Conservation (phyloP, 495 filamentous ascomycete species). For the Pseudoneurospora amorphoporcata region DNA sequence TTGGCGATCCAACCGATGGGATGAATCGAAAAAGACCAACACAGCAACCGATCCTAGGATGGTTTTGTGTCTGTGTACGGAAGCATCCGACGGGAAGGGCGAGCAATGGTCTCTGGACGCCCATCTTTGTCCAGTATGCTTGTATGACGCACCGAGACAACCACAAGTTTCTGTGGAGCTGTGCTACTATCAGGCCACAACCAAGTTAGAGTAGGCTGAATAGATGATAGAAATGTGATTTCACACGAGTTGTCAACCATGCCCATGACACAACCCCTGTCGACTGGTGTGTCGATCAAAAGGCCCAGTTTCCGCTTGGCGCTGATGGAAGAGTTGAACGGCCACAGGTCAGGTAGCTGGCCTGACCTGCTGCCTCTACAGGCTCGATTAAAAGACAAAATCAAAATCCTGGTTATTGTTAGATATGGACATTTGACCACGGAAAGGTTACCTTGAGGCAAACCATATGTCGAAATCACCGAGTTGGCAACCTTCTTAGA, state of each 20-base stretch:
- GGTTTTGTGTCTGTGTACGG: neutral
- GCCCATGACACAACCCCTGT: neutral
- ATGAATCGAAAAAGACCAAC: neutral
- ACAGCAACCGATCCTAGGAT: neutral
- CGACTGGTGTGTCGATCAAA: neutral
- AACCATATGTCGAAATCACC: neutral
- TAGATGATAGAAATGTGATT: neutral
- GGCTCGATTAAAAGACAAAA: neutral
- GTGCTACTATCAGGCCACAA: neutral
- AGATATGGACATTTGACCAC: neutral
- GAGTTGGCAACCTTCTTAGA: neutral
- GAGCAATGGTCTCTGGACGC: neutral
- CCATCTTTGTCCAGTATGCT: neutral
- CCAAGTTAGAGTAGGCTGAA: neutral
- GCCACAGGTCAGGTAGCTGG: neutral
- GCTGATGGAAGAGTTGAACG: neutral
- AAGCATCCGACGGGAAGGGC: neutral
- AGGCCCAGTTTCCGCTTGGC: neutral
- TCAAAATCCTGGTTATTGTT: neutral
- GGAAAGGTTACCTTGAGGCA: neutral
- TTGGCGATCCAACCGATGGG: neutral
- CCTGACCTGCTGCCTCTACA: neutral
- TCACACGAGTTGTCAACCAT: neutral
- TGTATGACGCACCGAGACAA: neutral
- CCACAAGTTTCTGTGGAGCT: neutral